These are phyloP conservation scores for Fusarium secorum DNA, from an alignment of 2,329 filamentous ascomycete species.

Conservation along the genomic window DNA sequence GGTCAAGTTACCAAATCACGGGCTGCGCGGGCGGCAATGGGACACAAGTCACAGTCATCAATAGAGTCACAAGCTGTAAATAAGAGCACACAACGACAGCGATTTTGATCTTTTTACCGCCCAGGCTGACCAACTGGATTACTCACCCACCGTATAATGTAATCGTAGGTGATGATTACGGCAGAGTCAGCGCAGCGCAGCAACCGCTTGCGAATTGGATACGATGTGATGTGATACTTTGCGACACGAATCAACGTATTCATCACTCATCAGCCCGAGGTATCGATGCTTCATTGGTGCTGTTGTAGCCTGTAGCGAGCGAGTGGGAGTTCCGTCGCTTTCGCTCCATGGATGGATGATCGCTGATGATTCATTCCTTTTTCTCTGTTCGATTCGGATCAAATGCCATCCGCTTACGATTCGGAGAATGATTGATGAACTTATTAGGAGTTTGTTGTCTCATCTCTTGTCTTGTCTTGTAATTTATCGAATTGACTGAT, in stretches of 20 bases:
- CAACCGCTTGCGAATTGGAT: constrained; percentile 5
- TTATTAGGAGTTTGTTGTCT: constrained; percentile 11
- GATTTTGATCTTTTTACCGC: neutral
- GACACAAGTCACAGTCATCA: constrained; percentile 32
- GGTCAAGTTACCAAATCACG: constrained; percentile 25
- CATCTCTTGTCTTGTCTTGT: neutral
- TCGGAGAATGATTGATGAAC: neutral
- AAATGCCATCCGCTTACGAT: constrained; percentile 2
- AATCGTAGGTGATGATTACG: constrained; percentile 24
- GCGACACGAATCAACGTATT: constrained; percentile 25
- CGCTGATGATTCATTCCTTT: constrained; percentile 17
- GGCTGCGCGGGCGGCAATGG: constrained; percentile 18
- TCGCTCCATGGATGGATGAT: neutral
- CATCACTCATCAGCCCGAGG: constrained; percentile 14
- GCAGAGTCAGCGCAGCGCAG: constrained; percentile 21
- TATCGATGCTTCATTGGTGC: constrained; percentile 20
- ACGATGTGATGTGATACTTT: constrained; percentile 3
- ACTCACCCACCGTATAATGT: constrained; percentile 4
- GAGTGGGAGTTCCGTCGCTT: neutral
- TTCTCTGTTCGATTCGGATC: neutral
- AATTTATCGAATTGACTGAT: constrained; percentile 1
- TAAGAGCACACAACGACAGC: constrained; percentile 6
- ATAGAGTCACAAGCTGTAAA: constrained; percentile 22
- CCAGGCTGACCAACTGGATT: constrained; percentile 14
- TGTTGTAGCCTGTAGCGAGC: constrained; percentile 6